Conservation (phyloP, 495 filamentous ascomycete species). For the Daldinia decipiens region DNA sequence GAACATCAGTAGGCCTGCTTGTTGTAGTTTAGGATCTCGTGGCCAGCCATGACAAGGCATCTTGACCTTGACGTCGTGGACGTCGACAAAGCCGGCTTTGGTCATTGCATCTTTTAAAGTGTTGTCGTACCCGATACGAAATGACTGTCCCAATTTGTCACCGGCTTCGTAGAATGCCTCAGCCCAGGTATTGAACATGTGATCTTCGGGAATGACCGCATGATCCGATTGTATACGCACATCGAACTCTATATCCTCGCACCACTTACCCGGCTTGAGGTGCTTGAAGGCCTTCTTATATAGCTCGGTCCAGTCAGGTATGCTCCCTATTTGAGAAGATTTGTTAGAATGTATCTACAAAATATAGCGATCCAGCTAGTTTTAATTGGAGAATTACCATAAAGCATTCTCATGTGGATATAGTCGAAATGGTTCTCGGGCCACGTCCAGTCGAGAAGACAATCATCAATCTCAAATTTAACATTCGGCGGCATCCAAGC, state of each 20-base stretch:
- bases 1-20: constrained; percentile 20
- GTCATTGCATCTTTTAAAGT: constrained; percentile 19
- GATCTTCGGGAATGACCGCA: constrained; percentile 15
- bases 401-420: constrained; percentile 26
- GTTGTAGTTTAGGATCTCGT: constrained; percentile 26
- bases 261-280: constrained; percentile 20
- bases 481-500: constrained; percentile 32
- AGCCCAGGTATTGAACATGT: constrained; percentile 22
- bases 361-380: background rate
- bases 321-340: constrained; percentile 5
- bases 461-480: constrained; percentile 35
- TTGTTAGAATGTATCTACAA: background rate
- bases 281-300: constrained; percentile 24
- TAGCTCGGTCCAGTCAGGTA: constrained; percentile 19
- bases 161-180: constrained; percentile 11
- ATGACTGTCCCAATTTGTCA: constrained; percentile 12
- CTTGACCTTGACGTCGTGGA: constrained; percentile 23
- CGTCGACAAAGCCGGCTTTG: constrained; percentile 21
- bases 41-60: constrained; percentile 23
- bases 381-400: constrained; percentile 15
- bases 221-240: constrained; percentile 22
- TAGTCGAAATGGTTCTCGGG: constrained; percentile 25
- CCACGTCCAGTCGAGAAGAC: constrained; percentile 30
- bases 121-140: constrained; percentile 7
- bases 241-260: constrained; percentile 17